Percentiles rank a stretch among this genome's conserved stretches.
phyloP scores from a whole-genome alignment of 176 grass and related monocot species.

The Bothriochloa decipiens region DNA sequence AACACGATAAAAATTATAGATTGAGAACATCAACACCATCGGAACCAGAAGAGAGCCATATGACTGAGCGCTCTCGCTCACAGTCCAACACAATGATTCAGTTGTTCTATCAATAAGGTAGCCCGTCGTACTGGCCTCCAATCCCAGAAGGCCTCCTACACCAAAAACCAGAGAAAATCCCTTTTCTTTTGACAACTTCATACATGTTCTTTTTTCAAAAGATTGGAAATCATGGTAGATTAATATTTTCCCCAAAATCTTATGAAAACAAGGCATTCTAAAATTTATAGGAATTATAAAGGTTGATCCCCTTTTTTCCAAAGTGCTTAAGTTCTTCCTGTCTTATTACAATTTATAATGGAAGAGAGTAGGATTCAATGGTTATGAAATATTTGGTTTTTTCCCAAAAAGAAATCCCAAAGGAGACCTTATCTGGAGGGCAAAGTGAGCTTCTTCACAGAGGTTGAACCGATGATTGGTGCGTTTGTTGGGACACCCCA shows the following conservation, averaged over 20 bases:
- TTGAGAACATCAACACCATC: too few species aligned
- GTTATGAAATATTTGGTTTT: neutral
- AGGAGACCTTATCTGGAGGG: neutral
- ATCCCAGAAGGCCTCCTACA: too few species aligned
- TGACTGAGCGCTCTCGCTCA: too few species aligned
- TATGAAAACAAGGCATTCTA: neutral
- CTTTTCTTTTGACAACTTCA: too few species aligned
- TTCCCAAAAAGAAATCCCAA: neutral
- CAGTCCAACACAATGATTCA: too few species aligned
- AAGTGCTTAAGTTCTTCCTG: neutral
- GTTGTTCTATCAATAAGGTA: too few species aligned
- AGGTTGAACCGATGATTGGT: neutral
- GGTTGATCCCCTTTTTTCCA: neutral
- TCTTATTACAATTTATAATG: neutral
- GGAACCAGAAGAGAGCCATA: too few species aligned
- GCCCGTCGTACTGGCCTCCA: too few species aligned
- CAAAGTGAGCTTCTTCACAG: neutral
- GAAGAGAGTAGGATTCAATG: neutral
- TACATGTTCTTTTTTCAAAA: too few species aligned
- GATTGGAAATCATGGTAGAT: neutral
- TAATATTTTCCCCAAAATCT: neutral
- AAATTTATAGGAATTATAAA: neutral
- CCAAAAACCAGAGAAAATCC: fast-evolving
- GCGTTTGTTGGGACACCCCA: neutral
- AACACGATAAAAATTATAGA: too few species aligned